phyloP scores from a whole-genome alignment of 73 alveolate genomes.

The Breviolum minutum region DNA sequence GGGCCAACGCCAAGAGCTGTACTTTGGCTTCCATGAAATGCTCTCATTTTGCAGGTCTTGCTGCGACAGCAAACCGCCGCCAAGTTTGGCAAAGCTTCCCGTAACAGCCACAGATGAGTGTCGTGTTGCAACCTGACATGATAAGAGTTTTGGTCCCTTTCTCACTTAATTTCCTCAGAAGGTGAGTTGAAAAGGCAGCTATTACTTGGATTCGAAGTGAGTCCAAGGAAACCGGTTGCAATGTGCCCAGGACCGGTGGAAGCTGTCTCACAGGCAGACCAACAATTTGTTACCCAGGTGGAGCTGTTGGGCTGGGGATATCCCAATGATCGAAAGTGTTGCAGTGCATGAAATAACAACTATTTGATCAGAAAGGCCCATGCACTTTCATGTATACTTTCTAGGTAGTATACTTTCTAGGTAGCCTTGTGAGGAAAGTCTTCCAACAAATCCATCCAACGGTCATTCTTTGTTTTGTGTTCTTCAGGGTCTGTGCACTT shows the following conservation, averaged over 20 bases:
- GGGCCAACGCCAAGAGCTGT: not conserved
- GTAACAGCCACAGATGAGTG: not conserved
- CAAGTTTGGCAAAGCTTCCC: slow-evolving; percentile 67
- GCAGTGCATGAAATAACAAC: not conserved
- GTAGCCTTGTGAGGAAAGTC: too few species aligned
- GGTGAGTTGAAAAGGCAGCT: not conserved
- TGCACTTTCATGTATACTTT: not conserved
- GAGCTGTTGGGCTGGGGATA: not conserved
- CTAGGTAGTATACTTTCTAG: too few species aligned
- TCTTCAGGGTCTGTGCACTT: too few species aligned
- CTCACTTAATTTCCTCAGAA: not conserved
- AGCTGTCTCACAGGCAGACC: slow-evolving; percentile 85
- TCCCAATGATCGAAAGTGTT: not conserved
- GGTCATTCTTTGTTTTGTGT: too few species aligned
- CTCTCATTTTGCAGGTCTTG: not conserved
- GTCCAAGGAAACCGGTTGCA: not conserved
- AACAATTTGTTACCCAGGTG: slow-evolving; percentile 76
- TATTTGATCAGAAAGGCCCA: not conserved
- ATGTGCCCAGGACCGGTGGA: slow-evolving; percentile 36
- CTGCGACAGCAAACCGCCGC: slow-evolving; percentile 81
- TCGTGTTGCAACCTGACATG: not conserved
- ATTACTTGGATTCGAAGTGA: too few species aligned
- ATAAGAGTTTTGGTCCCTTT: not conserved
- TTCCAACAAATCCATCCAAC: too few species aligned
- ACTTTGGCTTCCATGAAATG: too few species aligned